Evolutionary conservation across 129 eudicot genomes (phyloP), one percentile per base, ranked within the genome.

Genomic region (Smallanthus sonchifolius): DNA sequence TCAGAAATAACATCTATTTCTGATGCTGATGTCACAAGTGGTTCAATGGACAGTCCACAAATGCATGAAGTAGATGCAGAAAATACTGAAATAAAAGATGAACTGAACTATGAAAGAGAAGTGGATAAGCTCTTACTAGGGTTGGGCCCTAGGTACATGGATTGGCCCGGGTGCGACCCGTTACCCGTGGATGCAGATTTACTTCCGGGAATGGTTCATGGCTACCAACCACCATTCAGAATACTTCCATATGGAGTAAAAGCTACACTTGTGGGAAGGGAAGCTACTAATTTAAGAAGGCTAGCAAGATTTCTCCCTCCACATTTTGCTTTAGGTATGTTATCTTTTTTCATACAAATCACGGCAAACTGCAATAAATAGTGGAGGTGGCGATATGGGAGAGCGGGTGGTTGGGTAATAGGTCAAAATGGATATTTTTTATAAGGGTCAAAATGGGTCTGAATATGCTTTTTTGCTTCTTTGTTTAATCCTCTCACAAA

Each of bases 181-280:
- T 71, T 94, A 79, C 98, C 98, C 2, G 91, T 94, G 44, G 98
- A 94, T 87, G 98, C 98, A 19, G 98, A 94, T 88, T 83, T 90
- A 79, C 92, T 94, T 38, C 96, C 96, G 0, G 88, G 87, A 19
- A 75, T 72, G 2, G 67, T 94, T 43, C 81, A 91, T 39, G 96
- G 89, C 10, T 94, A 69, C 59, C 70, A 94, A 73, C 97, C 97
- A 34, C 98, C 98, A 6, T 94, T 90, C 59, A 80, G 98, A 75
- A 54, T 94, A 65, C 97, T 94, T 80, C 98, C 98, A 16, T 94
- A 90, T 78, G 95, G 96, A 6, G 82, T 90, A 36, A 87, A 92
- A 76, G 74, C 87, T 19, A 81, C 87, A 45, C 81, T 93, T 70
- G 82, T 84, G 60, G 48, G 60, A 57, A 84, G 79, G 82, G 98